Evolutionary conservation across 371 early-diverging fungal genomes (phyloP).

Genomic region (Rhizopus microsporus): DNA sequence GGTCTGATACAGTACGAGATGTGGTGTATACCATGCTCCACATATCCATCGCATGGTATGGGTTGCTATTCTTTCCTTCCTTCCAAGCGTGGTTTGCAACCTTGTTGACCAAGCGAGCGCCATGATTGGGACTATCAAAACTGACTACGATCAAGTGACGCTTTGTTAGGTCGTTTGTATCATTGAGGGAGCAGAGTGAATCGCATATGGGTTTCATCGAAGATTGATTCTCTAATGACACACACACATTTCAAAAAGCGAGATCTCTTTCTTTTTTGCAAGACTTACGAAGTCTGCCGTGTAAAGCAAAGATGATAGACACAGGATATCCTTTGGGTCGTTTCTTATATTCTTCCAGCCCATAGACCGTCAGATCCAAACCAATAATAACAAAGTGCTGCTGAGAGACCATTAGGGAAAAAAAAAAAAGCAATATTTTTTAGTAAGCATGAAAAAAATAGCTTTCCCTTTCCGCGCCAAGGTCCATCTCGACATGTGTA

Average conservation of each 20-base stretch:
- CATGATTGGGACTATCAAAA: conserved; percentile 64
- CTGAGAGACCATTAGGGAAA: conserved; percentile 11
- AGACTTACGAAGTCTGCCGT: conserved; percentile 45
- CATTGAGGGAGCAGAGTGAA: conserved; percentile 30
- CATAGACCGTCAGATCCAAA: conserved; percentile 36
- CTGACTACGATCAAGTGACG: conserved; percentile 43
- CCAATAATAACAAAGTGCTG: conserved; percentile 26
- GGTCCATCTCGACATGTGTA: too few species aligned
- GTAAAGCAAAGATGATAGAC: conserved; percentile 44
- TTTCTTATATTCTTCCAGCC: conserved; percentile 37
- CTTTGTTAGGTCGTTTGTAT: background rate
- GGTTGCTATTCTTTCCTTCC: conserved; percentile 35
- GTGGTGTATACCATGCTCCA: conserved; percentile 46
- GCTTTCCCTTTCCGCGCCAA: too few species aligned
- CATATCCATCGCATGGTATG: conserved; percentile 57
- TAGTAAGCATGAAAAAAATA: background rate
- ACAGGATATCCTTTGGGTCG: conserved; percentile 21
- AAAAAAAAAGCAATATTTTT: background rate
- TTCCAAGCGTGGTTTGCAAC: conserved; percentile 43
- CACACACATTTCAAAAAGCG: background rate
- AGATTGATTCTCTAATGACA: conserved; percentile 25
- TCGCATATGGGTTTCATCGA: conserved; percentile 32
- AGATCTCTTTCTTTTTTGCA: background rate
- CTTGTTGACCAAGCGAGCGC: conserved; percentile 40
- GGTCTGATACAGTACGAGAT: conserved; percentile 42